Evolutionary conservation across 768 basidiomycete species (phyloP).

Genomic region (Agrocybe pediades): DNA sequence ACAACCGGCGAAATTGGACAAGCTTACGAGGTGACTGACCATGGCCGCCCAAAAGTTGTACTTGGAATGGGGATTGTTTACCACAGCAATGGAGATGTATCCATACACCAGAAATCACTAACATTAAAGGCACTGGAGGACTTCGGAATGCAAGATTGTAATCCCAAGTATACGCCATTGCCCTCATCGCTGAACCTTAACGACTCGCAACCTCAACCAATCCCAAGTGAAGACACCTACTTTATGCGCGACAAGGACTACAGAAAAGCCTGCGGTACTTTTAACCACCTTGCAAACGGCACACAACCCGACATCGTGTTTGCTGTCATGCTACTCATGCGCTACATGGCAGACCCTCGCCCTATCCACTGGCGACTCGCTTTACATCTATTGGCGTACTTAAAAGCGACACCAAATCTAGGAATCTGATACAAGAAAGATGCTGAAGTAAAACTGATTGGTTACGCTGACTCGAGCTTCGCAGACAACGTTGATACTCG

Average conservation of each 20-base stretch:
- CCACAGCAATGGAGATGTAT: neutral
- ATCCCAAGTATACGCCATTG: conserved; percentile 12
- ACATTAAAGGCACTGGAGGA: conserved; percentile 9
- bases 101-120: conserved; percentile 7
- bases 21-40: conserved; percentile 7
- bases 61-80: conserved; percentile 19
- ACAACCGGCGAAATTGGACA: conserved; percentile 15
- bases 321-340: conserved; percentile 18
- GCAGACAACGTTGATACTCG: conserved; percentile 19
- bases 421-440: no score
- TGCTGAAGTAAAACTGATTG: conserved; percentile 6
- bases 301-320: conserved; percentile 27
- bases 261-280: conserved; percentile 9
- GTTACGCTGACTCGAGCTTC: conserved; percentile 23
- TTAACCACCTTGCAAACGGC: conserved; percentile 24
- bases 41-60: conserved; percentile 4
- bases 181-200: conserved; percentile 7
- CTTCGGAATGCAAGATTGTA: conserved; percentile 14
- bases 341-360: conserved; percentile 25
- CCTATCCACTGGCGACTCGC: conserved; percentile 19
- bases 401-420: neutral
- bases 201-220: neutral
- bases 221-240: neutral
- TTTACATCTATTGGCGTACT: conserved; percentile 21
- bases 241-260: conserved; percentile 12